These are phyloP conservation scores for Mycena amicta DNA, from an alignment of 768 basidiomycete species.

Conservation along the genomic window DNA sequence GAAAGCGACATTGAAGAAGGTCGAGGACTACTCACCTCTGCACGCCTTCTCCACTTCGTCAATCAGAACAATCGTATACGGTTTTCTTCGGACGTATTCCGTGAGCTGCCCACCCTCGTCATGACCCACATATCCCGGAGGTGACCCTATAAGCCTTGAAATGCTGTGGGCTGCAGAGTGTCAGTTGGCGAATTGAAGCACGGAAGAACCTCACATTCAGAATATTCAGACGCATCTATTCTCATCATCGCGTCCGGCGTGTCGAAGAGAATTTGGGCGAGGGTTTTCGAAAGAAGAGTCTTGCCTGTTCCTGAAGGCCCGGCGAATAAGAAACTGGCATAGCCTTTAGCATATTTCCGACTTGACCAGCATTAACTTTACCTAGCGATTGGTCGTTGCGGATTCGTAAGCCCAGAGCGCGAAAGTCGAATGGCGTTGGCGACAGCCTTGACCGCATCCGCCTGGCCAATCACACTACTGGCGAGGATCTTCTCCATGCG, in stretches of 20 bases:
- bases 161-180: slow-evolving; percentile 42
- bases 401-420: slow-evolving; percentile 90
- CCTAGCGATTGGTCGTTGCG: slow-evolving; percentile 85
- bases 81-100: slow-evolving; percentile 90
- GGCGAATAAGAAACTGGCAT: neutral
- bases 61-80: slow-evolving; percentile 83
- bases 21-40: slow-evolving; percentile 31
- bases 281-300: slow-evolving; percentile 42
- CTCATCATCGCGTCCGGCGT: slow-evolving; percentile 91
- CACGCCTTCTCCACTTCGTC: slow-evolving; percentile 93
- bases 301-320: slow-evolving; percentile 2
- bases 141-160: slow-evolving; percentile 56
- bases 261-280: slow-evolving; percentile 88
- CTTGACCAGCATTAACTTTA: slow-evolving; percentile 90
- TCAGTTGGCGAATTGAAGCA: neutral
- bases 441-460: slow-evolving; percentile 88
- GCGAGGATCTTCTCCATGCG: slow-evolving; percentile 84
- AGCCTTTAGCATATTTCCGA: slow-evolving; percentile 70
- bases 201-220: slow-evolving; percentile 46
- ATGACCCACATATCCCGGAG: slow-evolving; percentile 90
- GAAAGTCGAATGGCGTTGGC: slow-evolving; percentile 93
- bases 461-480: slow-evolving; percentile 81
- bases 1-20: neutral
- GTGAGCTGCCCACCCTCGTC: slow-evolving; percentile 90
- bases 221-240: slow-evolving; percentile 92